Percentiles rank a stretch among this genome's conserved stretches.
Conservation (phyloP, 371 early-diverging fungal genomes). For the Apophysomyces ossiformis region DNA sequence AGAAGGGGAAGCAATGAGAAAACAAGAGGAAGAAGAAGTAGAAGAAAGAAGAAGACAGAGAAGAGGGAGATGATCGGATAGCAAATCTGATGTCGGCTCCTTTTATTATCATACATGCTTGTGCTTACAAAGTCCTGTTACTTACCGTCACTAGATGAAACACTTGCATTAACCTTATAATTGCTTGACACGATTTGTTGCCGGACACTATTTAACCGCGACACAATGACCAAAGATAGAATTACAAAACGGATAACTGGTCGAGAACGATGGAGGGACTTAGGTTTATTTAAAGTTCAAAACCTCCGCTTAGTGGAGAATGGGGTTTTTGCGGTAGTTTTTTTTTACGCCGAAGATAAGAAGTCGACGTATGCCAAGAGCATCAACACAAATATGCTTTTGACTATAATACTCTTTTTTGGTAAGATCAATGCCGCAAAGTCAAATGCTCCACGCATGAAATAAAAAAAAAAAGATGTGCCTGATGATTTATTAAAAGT, state of each 20-base stretch:
- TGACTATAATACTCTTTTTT: conserved; percentile 1
- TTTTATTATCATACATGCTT: not conserved
- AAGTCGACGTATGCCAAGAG: conserved; percentile 1
- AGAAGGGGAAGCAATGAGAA: not conserved
- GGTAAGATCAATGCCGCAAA: conserved; percentile 1
- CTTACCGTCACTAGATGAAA: not conserved
- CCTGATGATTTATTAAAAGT: not conserved
- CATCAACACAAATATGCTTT: not conserved
- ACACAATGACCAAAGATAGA: too few relatives aligned
- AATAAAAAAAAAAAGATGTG: not conserved
- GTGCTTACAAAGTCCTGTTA: not conserved
- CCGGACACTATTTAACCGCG: not conserved
- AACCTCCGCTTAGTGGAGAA: not conserved
- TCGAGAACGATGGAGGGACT: not conserved
- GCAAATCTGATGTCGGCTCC: not conserved
- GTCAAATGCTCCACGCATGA: conserved; percentile 3
- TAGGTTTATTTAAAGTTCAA: not conserved
- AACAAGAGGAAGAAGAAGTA: not conserved
- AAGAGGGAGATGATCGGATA: not conserved
- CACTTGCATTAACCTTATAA: not conserved
- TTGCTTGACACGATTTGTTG: not conserved
- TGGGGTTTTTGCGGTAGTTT: not conserved
- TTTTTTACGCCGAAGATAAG: not conserved
- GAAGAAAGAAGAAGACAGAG: not conserved
- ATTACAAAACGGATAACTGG: not conserved